Conservation (phyloP, 345 rosid genomes). For the Brassica incana region DNA sequence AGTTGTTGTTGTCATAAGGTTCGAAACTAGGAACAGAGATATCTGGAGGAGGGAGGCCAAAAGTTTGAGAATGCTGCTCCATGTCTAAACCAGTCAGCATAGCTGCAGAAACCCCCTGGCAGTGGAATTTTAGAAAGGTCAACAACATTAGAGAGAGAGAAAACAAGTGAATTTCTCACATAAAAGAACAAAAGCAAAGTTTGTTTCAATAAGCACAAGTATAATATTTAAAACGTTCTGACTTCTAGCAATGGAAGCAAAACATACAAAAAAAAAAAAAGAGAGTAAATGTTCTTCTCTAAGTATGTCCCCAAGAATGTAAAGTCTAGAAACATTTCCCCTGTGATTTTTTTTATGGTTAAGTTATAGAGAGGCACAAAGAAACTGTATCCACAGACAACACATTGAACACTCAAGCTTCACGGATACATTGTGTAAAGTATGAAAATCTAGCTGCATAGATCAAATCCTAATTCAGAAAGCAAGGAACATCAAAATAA, state of each 20-base stretch:
- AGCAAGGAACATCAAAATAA: background rate
- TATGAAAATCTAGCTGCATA: background rate
- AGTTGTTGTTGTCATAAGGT: slow-evolving; percentile 44
- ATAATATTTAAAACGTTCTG: background rate
- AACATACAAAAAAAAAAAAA: background rate
- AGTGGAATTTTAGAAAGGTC: slow-evolving; percentile 17
- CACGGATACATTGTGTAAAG: slow-evolving; percentile 8
- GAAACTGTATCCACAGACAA: slow-evolving; percentile 1
- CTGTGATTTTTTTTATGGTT: no score
- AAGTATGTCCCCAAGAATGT: no score
- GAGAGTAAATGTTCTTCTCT: no score
- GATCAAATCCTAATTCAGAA: slow-evolving; percentile 5
- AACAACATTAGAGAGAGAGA: background rate
- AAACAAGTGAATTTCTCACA: slow-evolving; percentile 5
- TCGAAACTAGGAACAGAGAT: slow-evolving; percentile 45
- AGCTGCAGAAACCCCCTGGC: slow-evolving; percentile 38
- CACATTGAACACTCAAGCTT: slow-evolving; percentile 15
- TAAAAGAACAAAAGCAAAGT: background rate
- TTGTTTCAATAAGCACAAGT: background rate
- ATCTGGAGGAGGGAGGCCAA: slow-evolving; percentile 53
- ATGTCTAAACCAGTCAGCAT: slow-evolving; percentile 53
- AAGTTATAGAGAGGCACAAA: background rate
- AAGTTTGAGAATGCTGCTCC: slow-evolving; percentile 51
- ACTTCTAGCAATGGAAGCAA: background rate
- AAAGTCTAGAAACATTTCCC: no score